phyloP scores from a whole-genome alignment of 805 yeast genomes.

The Teunomyces tritomae region DNA sequence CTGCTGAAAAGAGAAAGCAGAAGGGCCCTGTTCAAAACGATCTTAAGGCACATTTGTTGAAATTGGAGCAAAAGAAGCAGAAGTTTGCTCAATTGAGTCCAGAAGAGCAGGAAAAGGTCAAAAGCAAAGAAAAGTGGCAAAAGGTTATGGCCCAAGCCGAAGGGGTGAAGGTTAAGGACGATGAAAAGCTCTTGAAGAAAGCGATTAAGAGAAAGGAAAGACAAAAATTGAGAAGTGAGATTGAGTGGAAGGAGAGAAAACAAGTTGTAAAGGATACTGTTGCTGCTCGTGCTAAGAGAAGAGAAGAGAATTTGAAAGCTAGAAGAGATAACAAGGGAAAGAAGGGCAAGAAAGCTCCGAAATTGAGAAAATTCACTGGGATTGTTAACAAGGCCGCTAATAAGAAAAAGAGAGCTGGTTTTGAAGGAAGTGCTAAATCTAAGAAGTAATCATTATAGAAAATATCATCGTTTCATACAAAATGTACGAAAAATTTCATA shows the following conservation, averaged over 20 bases:
- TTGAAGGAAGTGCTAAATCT: conserved; percentile 68
- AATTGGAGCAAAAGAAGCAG: conserved; percentile 70
- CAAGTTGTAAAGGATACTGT: conserved; percentile 73
- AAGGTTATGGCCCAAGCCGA: conserved; percentile 81
- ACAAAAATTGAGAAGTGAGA: conserved; percentile 78
- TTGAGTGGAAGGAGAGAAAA: conserved; percentile 90
- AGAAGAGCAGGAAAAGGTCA: conserved; percentile 57
- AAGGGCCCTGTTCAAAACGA: conserved; percentile 89
- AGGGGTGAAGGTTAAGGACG: conserved; percentile 85
- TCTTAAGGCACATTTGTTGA: conserved; percentile 73
- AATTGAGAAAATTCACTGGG: conserved; percentile 65
- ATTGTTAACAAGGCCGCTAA: conserved; percentile 45
- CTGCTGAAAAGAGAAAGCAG: conserved; percentile 49
- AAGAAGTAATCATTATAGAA: conserved; percentile 24
- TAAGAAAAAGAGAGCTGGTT: conserved; percentile 71
- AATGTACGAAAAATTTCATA: background rate
- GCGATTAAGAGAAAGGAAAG: conserved; percentile 82
- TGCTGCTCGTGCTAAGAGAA: conserved; percentile 73
- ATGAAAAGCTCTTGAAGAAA: conserved; percentile 81
- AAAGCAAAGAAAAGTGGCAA: conserved; percentile 82
- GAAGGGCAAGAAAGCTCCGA: conserved; percentile 69
- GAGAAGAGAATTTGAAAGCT: conserved; percentile 86
- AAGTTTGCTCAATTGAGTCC: conserved; percentile 57
- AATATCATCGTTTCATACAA: background rate
- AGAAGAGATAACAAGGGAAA: conserved; percentile 84